Percentiles rank a stretch among this genome's conserved stretches.
Evolutionary conservation across 2,329 filamentous ascomycete species (phyloP).

Genomic region (Talaromyces rugulosus): DNA sequence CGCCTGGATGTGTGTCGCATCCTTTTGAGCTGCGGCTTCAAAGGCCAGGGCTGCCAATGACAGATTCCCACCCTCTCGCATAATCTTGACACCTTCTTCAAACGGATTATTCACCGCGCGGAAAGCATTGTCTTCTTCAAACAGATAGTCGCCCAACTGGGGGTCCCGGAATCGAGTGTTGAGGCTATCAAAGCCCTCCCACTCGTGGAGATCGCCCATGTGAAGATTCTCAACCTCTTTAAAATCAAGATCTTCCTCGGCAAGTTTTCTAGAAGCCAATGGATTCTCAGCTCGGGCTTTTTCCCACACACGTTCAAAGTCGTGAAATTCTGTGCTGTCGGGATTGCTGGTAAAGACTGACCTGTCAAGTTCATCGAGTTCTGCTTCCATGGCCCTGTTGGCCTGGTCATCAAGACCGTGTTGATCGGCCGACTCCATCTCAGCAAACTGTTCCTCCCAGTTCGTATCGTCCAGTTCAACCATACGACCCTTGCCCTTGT

Average conservation of each 20-base stretch:
- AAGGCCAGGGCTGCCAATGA: slow-evolving; percentile 92
- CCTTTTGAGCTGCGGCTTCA: slow-evolving; percentile 89
- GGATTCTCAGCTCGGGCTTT: slow-evolving; percentile 44
- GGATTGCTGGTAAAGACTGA: slow-evolving; percentile 50
- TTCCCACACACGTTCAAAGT: slow-evolving; percentile 76
- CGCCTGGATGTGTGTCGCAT: slow-evolving; percentile 80
- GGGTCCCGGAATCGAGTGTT: slow-evolving; percentile 71
- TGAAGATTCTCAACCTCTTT: slow-evolving; percentile 46
- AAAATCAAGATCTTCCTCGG: slow-evolving; percentile 57
- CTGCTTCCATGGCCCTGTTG: slow-evolving; percentile 72
- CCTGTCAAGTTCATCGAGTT: slow-evolving; percentile 86
- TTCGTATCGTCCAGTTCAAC: slow-evolving; percentile 90
- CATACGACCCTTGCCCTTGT: slow-evolving; percentile 78
- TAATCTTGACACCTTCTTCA: slow-evolving; percentile 86
- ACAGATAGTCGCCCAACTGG: slow-evolving; percentile 82
- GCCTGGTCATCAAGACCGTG: slow-evolving; percentile 59
- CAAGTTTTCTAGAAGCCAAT: slow-evolving; percentile 52
- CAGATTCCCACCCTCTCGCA: slow-evolving; percentile 89
- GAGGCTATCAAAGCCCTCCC: slow-evolving; percentile 69
- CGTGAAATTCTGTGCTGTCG: slow-evolving; percentile 60
- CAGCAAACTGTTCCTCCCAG: slow-evolving; percentile 95
- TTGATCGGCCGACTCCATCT: slow-evolving; percentile 63
- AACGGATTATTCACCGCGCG: slow-evolving; percentile 77
- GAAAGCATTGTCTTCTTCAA: slow-evolving; percentile 92
- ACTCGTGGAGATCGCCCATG: slow-evolving; percentile 73